Percentiles rank a stretch among this genome's conserved stretches.
Evolutionary conservation across 768 basidiomycete genomes (phyloP).

Genomic region (Trametopsis cervina): DNA sequence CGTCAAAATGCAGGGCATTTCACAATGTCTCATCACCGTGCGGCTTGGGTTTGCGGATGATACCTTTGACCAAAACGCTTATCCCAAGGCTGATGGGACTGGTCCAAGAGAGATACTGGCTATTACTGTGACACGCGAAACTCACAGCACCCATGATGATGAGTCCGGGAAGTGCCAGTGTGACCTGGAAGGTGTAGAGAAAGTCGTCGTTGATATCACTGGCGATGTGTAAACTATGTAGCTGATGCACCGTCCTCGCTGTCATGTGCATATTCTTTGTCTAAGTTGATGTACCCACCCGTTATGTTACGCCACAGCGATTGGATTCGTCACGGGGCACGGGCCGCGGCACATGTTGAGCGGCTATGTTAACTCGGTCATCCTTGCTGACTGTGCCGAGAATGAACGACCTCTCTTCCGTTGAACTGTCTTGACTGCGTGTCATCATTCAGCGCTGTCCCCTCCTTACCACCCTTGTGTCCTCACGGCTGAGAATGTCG

Average conservation of each 20-base stretch:
- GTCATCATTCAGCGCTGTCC: no score
- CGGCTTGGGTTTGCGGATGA: constrained; percentile 12
- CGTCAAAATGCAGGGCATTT: constrained; percentile 14
- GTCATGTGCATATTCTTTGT: no score
- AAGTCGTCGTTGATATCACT: no score
- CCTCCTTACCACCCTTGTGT: constrained; percentile 5
- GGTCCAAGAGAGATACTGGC: neutral
- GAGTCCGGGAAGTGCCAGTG: neutral
- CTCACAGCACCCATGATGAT: neutral
- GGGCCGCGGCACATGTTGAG: no score
- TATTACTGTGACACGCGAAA: neutral
- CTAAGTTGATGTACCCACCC: no score
- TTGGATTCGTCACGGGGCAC: no score
- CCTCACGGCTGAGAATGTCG: constrained; percentile 14
- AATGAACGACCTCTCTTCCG: no score
- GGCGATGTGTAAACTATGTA: no score
- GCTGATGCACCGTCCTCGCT: no score
- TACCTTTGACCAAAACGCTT: neutral
- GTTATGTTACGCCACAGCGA: no score
- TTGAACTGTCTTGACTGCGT: neutral
- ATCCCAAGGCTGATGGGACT: neutral
- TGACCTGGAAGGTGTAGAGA: no score
- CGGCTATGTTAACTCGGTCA: no score
- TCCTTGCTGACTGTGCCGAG: neutral
- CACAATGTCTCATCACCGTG: constrained; percentile 18